phyloP scores from a whole-genome alignment of 371 early-diverging fungal genomes.

The Smittium mucronatum region DNA sequence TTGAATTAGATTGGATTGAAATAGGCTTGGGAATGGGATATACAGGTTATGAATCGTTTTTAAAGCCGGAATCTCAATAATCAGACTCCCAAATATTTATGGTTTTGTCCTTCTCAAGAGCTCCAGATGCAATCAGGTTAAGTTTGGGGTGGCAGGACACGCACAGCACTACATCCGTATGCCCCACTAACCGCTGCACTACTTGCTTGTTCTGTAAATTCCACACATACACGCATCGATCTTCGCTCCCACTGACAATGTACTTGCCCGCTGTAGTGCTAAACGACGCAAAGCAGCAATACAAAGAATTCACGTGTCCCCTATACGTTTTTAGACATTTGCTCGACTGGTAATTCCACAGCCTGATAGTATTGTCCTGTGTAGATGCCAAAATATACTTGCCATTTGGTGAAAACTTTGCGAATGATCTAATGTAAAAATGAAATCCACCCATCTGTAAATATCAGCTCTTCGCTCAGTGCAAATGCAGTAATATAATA shows the following conservation, averaged over 20 bases:
- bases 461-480: no score
- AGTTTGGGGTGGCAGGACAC: slow-evolving; percentile 90
- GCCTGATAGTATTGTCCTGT: slow-evolving; percentile 78
- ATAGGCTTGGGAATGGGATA: no score
- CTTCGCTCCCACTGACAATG: slow-evolving; percentile 94
- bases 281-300: slow-evolving; percentile 85
- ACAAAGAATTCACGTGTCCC: slow-evolving; percentile 82
- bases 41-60: no score
- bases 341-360: slow-evolving; percentile 88
- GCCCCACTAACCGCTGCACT: slow-evolving; percentile 84
- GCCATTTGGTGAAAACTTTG: slow-evolving; percentile 95
- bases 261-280: slow-evolving; percentile 77
- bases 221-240: slow-evolving; percentile 87
- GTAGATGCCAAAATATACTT: slow-evolving; percentile 93
- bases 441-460: neutral
- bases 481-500: no score
- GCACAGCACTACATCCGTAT: slow-evolving; percentile 80
- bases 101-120: slow-evolving; percentile 80
- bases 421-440: slow-evolving; percentile 46
- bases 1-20: no score
- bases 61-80: no score
- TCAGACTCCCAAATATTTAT: slow-evolving; percentile 73
- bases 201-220: slow-evolving; percentile 87
- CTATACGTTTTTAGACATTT: slow-evolving; percentile 87
- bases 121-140: slow-evolving; percentile 89